Percentiles rank a stretch among this genome's conserved stretches.
phyloP scores from a whole-genome alignment of 179 eudicot genomes.

The Pouteria campechiana region DNA sequence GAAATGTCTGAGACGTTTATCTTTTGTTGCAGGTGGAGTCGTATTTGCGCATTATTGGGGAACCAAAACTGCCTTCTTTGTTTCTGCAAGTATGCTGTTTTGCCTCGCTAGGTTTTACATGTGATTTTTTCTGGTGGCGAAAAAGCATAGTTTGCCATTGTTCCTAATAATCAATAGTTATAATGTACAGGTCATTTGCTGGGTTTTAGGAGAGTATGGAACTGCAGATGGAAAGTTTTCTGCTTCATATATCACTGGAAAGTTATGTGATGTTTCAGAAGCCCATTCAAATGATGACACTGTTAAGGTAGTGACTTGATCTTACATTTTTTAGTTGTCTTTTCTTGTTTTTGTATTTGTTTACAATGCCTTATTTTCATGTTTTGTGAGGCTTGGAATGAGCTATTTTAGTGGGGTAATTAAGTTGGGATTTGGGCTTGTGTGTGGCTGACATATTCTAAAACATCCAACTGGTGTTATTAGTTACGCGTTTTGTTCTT shows the following conservation, averaged over 20 bases:
- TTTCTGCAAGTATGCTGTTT: constrained; percentile 65
- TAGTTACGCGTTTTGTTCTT: too few relatives aligned
- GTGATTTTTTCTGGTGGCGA: neutral
- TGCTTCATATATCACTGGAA: constrained; percentile 82
- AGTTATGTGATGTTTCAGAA: constrained; percentile 90
- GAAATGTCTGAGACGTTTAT: neutral
- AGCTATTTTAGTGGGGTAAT: too few relatives aligned
- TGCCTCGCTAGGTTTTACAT: constrained; percentile 1
- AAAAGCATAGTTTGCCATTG: too few relatives aligned
- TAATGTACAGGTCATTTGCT: constrained; percentile 69
- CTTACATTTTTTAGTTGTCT: neutral
- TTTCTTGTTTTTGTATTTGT: neutral
- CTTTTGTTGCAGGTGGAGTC: constrained; percentile 67
- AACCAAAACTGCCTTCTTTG: constrained; percentile 89
- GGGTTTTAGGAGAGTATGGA: constrained; percentile 99
- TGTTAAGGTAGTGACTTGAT: constrained; percentile 53
- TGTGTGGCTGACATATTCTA: too few relatives aligned
- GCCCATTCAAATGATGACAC: constrained; percentile 82
- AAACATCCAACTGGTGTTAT: too few relatives aligned
- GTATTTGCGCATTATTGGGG: constrained; percentile 70
- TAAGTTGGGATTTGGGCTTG: too few relatives aligned
- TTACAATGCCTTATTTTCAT: neutral
- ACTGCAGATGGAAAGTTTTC: constrained; percentile 85
- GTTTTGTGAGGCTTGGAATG: neutral
- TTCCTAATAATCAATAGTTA: neutral